These are phyloP conservation scores for Botryotinia convoluta DNA, from an alignment of 2,329 filamentous ascomycete species.

Conservation along the genomic window DNA sequence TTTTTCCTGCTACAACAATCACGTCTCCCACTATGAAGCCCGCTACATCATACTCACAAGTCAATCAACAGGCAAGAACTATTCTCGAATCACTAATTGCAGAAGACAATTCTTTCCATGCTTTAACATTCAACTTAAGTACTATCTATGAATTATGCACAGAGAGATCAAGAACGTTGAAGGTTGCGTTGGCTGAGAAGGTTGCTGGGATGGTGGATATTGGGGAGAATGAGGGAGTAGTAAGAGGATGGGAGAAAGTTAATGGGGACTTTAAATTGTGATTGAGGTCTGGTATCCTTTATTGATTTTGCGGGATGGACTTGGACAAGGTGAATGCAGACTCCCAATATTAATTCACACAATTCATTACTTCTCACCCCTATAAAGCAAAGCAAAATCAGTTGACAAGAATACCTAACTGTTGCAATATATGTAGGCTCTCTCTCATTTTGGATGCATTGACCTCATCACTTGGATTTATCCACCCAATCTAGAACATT, in stretches of 20 bases:
- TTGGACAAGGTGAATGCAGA: neutral
- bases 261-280: constrained; percentile 39
- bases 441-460: neutral
- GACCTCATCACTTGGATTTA: neutral
- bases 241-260: constrained; percentile 35
- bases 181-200: constrained; percentile 67
- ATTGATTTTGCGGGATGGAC: too few species aligned
- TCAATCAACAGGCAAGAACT: constrained; percentile 53
- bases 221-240: neutral
- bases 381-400: neutral
- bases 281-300: neutral
- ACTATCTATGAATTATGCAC: constrained; percentile 92
- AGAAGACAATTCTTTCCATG: constrained; percentile 66
- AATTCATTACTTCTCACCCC: neutral
- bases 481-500: neutral
- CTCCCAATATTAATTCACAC: neutral
- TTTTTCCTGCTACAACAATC: neutral
- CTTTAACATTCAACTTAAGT: constrained; percentile 81
- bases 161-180: constrained; percentile 68
- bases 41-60: constrained; percentile 1
- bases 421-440: neutral
- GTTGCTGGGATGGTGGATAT: constrained; percentile 49
- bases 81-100: constrained; percentile 66
- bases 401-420: neutral
- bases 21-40: neutral